Evolutionary conservation across 2,329 filamentous ascomycete genomes (phyloP), one percentile per base, ranked within the genome.

Genomic region (Aspergillus pseudoglaucus): DNA sequence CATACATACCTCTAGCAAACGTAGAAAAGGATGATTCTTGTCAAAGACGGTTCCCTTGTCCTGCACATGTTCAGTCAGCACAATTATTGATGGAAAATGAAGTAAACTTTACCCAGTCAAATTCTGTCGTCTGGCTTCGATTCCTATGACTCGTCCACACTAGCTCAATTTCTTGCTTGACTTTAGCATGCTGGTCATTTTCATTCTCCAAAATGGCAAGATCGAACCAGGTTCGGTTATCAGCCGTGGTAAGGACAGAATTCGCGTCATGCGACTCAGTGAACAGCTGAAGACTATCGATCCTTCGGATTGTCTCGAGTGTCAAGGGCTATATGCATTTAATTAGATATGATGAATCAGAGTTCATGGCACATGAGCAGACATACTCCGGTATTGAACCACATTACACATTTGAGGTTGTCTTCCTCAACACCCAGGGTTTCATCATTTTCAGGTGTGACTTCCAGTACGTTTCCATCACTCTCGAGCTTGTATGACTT

Each of bases 131-230:
- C 17, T 39, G 44, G 9, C 46, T 40, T 3, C 37, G 20, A 25
- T 49, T 49, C 8, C 44, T 46, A 30, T 49, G 47, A 15, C 47
- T 49, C 43, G 33, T 12, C 47, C 47, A 49, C 14, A 49, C 44
- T 9, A 49, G 20, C 10, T 49, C 44, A 14, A 49, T 30, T 8
- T 44, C 35, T 9, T 49, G 27, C 10, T 42, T 46, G 33, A 46
- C 17, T 15, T 37, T 27, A 23, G 47, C 40, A 12, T 18, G 23
- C n/a, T 38, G 38, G 3, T 44, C 33, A 5, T 44, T 35, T n/a
- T 49, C 43, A 23, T 47, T 33, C 25, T 49, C 47, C 33, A 47
- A 40, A 20, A 49, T 46, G 15, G 47, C 47, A 8, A 49, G 4
- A 22, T 49, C 47, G 3, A 49, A 45, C 47, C 47, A 49, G 3